Evolutionary conservation across 1,284 basidiomycete species (phyloP), one percentile per base, ranked within the genome.

Genomic region (Ustilago trichophora): DNA sequence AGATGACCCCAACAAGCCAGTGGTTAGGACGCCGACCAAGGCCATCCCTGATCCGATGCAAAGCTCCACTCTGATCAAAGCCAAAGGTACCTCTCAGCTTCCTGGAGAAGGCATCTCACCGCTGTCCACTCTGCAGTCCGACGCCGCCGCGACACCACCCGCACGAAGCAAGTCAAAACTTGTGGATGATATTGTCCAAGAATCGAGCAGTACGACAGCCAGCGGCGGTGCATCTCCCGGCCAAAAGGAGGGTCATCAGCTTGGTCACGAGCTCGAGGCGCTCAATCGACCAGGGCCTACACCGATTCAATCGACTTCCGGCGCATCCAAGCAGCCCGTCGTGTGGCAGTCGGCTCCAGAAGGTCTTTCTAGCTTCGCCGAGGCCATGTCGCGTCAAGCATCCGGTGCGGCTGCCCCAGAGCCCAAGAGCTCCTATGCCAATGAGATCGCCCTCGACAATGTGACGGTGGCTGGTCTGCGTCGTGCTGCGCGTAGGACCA

Each of bases 341-440:
- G 52, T 60, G 8, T 75, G 72, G 69, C 60, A 71, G 22, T 75
- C 69, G 8, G 69, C 65, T 3, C 69, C 69, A 2, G 69, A 72
- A 34, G 62, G 65, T 10, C 36, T 65, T 5, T 49, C 64, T 7
- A 47, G 33, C 31, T 60, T 65, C 24, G 53, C 58, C 9, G 54
- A 60, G 50, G 55, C 50, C 27, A 52, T 72, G 57, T 49, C 64
- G 9, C 42, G 55, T 8, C 57, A 68, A 31, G 48, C 51, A 22
- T 64, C 64, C 11, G 41, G 38, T n/a, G 35, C 51, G 2, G 47
- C 44, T 16, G 52, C 31, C 19, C 37, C 19, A 18, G 51, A 55
- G 22, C 19, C 45, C 18, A 58, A 52, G 24, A 36, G 22, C 18
- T 22, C 35, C 4, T 44, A 41, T 13, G 2, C 13, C 11, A 52